A percentile compares a stretch with the other conserved stretches of the same genome.
These are phyloP conservation scores for Xylariaceae sp. DNA, from an alignment of 2,329 filamentous ascomycete species.

Conservation along the genomic window DNA sequence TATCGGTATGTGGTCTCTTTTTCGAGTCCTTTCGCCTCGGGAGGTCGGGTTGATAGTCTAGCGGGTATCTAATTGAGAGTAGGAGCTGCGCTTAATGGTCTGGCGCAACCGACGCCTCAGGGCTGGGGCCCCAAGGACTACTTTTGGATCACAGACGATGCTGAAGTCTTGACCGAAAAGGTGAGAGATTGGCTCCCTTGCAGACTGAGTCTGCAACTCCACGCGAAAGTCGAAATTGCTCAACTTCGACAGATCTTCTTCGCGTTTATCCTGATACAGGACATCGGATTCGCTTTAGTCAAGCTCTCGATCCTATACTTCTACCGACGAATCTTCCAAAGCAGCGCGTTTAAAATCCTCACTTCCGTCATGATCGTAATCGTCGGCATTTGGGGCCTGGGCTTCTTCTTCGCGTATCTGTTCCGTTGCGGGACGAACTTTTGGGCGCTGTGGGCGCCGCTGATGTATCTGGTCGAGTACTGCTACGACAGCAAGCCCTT, in stretches of 20 bases:
- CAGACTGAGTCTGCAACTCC: no score
- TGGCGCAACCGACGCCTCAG: conserved; percentile 12
- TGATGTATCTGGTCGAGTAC: conserved; percentile 4
- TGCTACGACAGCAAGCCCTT: conserved; percentile 12
- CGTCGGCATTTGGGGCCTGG: conserved; percentile 5
- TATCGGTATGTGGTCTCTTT: conserved; percentile 15
- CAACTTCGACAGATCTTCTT: conserved; percentile 12
- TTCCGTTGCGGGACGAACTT: conserved; percentile 13
- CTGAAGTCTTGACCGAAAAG: conserved; percentile 16
- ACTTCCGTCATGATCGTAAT: conserved; percentile 1
- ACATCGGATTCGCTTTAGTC: conserved; percentile 8
- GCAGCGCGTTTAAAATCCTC: conserved; percentile 1
- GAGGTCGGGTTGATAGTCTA: background rate
- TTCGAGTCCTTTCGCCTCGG: no score
- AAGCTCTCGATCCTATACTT: conserved; percentile 17
- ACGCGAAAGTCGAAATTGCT: no score
- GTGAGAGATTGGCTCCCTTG: background rate
- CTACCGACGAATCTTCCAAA: conserved; percentile 17
- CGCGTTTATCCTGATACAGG: conserved; percentile 10
- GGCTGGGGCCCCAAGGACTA: conserved; percentile 12
- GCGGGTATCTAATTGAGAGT: background rate
- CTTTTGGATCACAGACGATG: conserved; percentile 11
- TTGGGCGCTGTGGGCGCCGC: conserved; percentile 16
- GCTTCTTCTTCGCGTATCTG: conserved; percentile 16
- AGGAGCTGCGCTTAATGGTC: conserved; percentile 11